phyloP scores from a whole-genome alignment of 2,329 filamentous ascomycete genomes.

The Ceratocystis albifundus region DNA sequence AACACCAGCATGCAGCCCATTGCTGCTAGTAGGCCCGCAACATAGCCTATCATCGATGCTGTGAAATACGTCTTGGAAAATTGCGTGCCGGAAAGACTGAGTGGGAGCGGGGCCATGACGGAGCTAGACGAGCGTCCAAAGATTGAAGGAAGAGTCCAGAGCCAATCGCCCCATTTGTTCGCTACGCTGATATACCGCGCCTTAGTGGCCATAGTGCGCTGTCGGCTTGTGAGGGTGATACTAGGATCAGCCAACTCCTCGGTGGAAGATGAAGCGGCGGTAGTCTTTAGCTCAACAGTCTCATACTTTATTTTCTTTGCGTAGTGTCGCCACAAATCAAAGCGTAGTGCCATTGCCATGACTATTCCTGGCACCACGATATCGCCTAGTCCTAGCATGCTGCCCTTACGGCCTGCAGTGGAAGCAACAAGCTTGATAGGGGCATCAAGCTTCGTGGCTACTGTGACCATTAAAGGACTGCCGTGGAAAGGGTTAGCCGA shows the following conservation, averaged over 20 bases:
- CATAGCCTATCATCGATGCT: constrained; percentile 64
- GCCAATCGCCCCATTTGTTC: constrained; percentile 68
- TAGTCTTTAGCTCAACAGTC: constrained; percentile 13
- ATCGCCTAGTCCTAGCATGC: constrained; percentile 89
- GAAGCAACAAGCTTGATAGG: constrained; percentile 82
- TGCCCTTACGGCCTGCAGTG: constrained; percentile 52
- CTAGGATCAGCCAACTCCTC: too few relatives aligned
- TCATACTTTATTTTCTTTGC: constrained; percentile 48
- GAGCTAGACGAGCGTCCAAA: constrained; percentile 23
- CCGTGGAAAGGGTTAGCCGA: constrained; percentile 24
- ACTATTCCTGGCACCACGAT: constrained; percentile 87
- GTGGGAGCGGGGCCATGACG: not conserved
- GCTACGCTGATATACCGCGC: constrained; percentile 47
- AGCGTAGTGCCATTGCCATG: constrained; percentile 77
- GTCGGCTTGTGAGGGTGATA: constrained; percentile 26
- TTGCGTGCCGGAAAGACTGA: constrained; percentile 4
- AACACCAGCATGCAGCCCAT: constrained; percentile 65
- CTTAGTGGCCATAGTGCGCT: constrained; percentile 38
- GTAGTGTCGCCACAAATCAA: constrained; percentile 80
- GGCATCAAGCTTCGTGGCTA: constrained; percentile 79
- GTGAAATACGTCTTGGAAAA: constrained; percentile 84
- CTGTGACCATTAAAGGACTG: constrained; percentile 70
- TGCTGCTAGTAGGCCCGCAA: constrained; percentile 64
- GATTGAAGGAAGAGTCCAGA: constrained; percentile 52
- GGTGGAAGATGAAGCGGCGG: not conserved